These are phyloP conservation scores for Athelia sp. DNA, from an alignment of 1,284 basidiomycete genomes.

Conservation along the genomic window DNA sequence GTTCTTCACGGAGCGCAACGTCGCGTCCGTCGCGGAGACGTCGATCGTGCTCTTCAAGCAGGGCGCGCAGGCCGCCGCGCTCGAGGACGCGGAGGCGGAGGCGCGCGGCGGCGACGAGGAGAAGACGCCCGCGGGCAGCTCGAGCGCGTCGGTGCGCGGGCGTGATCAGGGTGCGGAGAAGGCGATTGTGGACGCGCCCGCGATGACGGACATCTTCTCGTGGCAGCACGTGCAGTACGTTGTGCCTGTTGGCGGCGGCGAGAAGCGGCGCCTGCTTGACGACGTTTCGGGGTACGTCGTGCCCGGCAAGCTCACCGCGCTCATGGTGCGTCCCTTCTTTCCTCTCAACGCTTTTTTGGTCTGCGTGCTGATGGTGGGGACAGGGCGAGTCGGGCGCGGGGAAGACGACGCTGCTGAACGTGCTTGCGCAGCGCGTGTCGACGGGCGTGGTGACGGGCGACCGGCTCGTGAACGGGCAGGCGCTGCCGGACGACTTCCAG, in stretches of 20 bases:
- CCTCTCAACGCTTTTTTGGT: not conserved
- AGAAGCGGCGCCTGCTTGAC: conserved; percentile 50
- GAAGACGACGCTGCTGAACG: conserved; percentile 63
- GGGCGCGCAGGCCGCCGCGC: not conserved
- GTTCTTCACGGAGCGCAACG: conserved; percentile 46
- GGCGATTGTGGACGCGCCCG: conserved; percentile 8
- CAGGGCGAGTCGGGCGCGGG: not conserved
- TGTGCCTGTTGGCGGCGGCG: conserved; percentile 49
- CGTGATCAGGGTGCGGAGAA: not conserved
- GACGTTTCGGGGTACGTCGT: conserved; percentile 75
- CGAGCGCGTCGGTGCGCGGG: not conserved
- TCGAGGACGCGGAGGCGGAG: not conserved
- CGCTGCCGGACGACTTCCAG: conserved; percentile 70
- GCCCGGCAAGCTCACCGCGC: conserved; percentile 48
- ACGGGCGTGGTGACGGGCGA: conserved; percentile 76
- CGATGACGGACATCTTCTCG: conserved; percentile 44
- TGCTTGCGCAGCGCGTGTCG: conserved; percentile 69
- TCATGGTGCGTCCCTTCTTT: conserved; percentile 59
- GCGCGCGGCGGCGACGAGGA: not conserved
- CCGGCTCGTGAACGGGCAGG: conserved; percentile 71
- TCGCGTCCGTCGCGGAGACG: conserved; percentile 22
- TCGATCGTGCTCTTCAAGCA: conserved; percentile 37
- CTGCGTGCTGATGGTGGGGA: conserved; percentile 24
- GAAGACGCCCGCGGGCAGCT: not conserved
- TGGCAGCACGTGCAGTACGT: conserved; percentile 60